These are phyloP conservation scores for Immersiella caudata DNA, from an alignment of 495 filamentous ascomycete species.

Conservation along the genomic window DNA sequence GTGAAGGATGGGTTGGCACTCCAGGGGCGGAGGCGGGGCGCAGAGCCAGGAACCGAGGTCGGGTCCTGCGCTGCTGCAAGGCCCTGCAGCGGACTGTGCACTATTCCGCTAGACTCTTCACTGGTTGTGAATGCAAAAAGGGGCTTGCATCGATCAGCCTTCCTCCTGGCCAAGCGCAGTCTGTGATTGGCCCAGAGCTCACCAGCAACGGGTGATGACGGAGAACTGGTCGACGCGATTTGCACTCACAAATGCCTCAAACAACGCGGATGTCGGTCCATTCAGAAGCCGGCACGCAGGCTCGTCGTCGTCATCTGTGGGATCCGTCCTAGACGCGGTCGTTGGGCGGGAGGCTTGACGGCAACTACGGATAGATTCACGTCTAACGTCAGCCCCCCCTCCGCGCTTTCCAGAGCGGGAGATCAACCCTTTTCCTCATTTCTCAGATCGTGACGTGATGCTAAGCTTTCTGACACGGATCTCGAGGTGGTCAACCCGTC, in stretches of 20 bases:
- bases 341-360: background rate
- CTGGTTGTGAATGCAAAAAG: slow-evolving; percentile 12
- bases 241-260: slow-evolving; percentile 6
- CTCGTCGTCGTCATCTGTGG: background rate
- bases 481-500: slow-evolving; percentile 12
- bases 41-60: background rate
- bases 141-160: slow-evolving; percentile 16
- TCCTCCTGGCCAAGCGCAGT: background rate
- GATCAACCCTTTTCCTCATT: slow-evolving; percentile 2
- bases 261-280: slow-evolving; percentile 6
- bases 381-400: slow-evolving; percentile 12
- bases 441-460: slow-evolving; percentile 16
- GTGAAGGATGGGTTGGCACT: background rate
- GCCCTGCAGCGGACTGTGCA: background rate
- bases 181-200: background rate
- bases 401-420: background rate
- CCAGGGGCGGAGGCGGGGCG: background rate
- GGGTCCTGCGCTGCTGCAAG: slow-evolving; percentile 4
- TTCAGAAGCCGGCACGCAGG: background rate
- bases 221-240: background rate
- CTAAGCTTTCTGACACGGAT: slow-evolving; percentile 15
- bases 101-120: background rate
- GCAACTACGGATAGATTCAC: slow-evolving; percentile 11
- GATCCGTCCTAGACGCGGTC: background rate
- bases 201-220: background rate